Evolutionary conservation across 208 protist genomes (phyloP).

Genomic region (Tritrichomonas musculus): DNA sequence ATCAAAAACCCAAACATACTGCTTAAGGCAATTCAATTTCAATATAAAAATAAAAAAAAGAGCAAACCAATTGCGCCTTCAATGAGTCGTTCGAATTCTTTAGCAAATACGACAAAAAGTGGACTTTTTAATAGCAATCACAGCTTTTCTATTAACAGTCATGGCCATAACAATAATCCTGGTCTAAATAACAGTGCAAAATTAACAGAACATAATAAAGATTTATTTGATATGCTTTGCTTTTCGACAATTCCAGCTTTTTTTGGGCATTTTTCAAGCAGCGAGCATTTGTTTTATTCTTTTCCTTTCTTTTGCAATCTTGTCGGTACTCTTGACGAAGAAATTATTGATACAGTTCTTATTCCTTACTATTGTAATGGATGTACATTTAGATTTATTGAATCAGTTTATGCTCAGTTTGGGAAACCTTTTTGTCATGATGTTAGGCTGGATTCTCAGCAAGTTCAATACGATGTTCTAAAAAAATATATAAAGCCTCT

Average conservation of each 20-base stretch:
- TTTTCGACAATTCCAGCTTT: conserved; percentile 17
- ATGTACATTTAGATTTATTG: not conserved
- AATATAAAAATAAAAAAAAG: not conserved
- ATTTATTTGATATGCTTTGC: too few relatives aligned
- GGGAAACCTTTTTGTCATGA: not conserved
- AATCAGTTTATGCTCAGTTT: not conserved
- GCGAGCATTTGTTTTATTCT: not conserved
- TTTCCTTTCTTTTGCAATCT: conserved; percentile 1
- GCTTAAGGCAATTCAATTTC: not conserved
- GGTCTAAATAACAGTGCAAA: too few relatives aligned
- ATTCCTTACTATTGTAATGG: not conserved
- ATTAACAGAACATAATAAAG: too few relatives aligned
- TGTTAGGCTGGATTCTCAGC: not conserved
- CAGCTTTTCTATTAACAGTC: too few relatives aligned
- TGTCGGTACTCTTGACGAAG: not conserved
- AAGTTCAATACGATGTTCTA: not conserved
- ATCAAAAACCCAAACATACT: not conserved
- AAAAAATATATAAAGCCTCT: not conserved
- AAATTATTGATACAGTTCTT: not conserved
- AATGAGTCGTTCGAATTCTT: too few relatives aligned
- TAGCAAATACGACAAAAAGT: too few relatives aligned
- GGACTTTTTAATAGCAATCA: not conserved
- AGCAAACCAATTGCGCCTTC: too few relatives aligned
- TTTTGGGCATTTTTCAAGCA: not conserved
- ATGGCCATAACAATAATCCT: too few relatives aligned